phyloP scores from a whole-genome alignment of 139 green algal genomes.

The Desmodesmus armatus region DNA sequence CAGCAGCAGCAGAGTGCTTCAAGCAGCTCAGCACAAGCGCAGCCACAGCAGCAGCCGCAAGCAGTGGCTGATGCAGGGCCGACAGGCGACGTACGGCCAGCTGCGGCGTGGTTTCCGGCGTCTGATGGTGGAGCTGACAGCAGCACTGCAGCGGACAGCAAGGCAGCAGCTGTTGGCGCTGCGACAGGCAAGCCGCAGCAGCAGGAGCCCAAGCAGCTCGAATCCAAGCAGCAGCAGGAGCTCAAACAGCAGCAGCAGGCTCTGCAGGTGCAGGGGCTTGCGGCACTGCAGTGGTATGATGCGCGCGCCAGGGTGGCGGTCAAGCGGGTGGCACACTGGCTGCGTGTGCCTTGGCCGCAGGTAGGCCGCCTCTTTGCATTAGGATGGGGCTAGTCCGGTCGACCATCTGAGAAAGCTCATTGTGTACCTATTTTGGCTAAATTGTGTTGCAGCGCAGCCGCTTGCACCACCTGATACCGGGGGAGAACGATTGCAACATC shows the following conservation, averaged over 20 bases:
- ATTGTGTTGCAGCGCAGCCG: no score
- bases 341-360: conserved; percentile 75
- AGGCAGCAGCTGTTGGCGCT: not conserved
- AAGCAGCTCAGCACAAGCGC: not conserved
- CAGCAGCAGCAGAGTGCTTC: conserved; percentile 19
- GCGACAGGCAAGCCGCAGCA: conserved; percentile 1
- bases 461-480: no score
- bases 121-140: not conserved
- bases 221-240: conserved; percentile 27
- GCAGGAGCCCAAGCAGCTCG: not conserved
- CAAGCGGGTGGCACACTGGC: conserved; percentile 76
- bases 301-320: conserved; percentile 75
- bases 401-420: not conserved
- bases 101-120: conserved; percentile 31
- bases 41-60: conserved; percentile 14
- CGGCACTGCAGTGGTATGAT: conserved; percentile 77
- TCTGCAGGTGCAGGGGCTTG: conserved; percentile 17
- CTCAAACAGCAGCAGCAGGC: conserved; percentile 5
- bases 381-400: not conserved
- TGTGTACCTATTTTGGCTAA: no score
- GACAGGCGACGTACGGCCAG: not conserved
- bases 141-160: not conserved
- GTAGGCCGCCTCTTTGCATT: no score
- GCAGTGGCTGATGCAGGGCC: conserved; percentile 2
- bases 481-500: no score